These are phyloP conservation scores for Coprinopsis cinerea DNA, from an alignment of 768 basidiomycete genomes.

Conservation along the genomic window DNA sequence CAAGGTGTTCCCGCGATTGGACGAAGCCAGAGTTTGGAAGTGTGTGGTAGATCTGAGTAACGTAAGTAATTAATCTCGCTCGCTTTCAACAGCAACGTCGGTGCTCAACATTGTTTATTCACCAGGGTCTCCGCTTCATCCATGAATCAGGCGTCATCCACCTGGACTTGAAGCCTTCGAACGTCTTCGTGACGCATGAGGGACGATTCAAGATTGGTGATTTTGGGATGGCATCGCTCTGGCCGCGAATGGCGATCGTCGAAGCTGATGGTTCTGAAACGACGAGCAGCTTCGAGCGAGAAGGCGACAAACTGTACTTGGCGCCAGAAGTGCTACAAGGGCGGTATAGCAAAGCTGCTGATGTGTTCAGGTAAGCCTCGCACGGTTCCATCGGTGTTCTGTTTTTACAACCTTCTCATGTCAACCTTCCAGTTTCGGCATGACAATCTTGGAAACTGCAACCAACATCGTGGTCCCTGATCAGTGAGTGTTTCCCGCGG, in stretches of 20 bases:
- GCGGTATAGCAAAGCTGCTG: conserved; percentile 86
- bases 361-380: conserved; percentile 85
- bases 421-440: conserved; percentile 67
- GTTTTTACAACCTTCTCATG: conserved; percentile 32
- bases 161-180: conserved; percentile 95
- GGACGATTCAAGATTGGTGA: conserved; percentile 96
- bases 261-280: conserved; percentile 19
- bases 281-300: conserved; percentile 72
- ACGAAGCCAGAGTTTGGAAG: conserved; percentile 96
- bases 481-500: conserved; percentile 56
- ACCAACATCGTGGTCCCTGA: conserved; percentile 96
- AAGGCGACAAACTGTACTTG: conserved; percentile 96
- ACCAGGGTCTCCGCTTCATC: conserved; percentile 79
- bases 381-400: conserved; percentile 26
- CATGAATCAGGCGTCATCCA: conserved; percentile 88
- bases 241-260: conserved; percentile 50
- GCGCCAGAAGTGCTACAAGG: conserved; percentile 95
- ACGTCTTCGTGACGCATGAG: conserved; percentile 83
- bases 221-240: conserved; percentile 96
- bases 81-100: conserved; percentile 19
- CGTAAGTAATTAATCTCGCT: conserved; percentile 47
- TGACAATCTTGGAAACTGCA: conserved; percentile 92
- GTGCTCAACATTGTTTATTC: conserved; percentile 9
- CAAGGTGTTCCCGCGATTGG: conserved; percentile 72
- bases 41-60: conserved; percentile 84